These are phyloP conservation scores for Podospora pseudocomata DNA, from an alignment of 495 filamentous ascomycete genomes.

Conservation along the genomic window DNA sequence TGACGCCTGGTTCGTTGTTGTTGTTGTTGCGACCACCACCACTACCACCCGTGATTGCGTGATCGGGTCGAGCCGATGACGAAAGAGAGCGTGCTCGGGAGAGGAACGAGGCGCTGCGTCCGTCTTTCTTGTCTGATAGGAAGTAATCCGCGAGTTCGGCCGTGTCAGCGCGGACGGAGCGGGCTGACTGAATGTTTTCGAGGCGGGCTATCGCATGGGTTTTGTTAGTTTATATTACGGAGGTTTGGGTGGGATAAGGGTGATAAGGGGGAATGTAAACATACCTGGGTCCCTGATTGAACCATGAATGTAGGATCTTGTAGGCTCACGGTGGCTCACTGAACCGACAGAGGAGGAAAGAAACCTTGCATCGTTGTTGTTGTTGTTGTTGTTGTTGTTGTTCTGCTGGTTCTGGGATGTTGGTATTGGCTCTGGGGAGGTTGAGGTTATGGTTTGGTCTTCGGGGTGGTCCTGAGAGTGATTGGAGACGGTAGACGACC, in stretches of 20 bases:
- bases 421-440: slow-evolving; percentile 13
- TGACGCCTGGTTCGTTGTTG: background rate
- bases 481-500: slow-evolving; percentile 36
- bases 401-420: background rate
- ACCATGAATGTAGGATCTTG: slow-evolving; percentile 75
- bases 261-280: slow-evolving; percentile 14
- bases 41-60: slow-evolving; percentile 18
- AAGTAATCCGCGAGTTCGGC: slow-evolving; percentile 84
- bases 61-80: slow-evolving; percentile 21
- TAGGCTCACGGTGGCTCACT: slow-evolving; percentile 57
- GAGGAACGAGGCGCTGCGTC: slow-evolving; percentile 40
- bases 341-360: slow-evolving; percentile 43
- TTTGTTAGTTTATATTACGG: background rate
- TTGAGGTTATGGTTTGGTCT: slow-evolving; percentile 18
- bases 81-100: slow-evolving; percentile 34
- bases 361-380: slow-evolving; percentile 28
- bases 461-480: slow-evolving; percentile 28
- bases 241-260: slow-evolving; percentile 19
- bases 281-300: slow-evolving; percentile 65
- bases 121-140: slow-evolving; percentile 60
- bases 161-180: slow-evolving; percentile 82
- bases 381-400: background rate
- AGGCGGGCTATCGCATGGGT: slow-evolving; percentile 32
- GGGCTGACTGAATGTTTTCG: slow-evolving; percentile 69
- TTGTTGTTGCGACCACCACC: no score